These are phyloP conservation scores for Ilyonectria destructans DNA, from an alignment of 2,329 filamentous ascomycete species.

Conservation along the genomic window DNA sequence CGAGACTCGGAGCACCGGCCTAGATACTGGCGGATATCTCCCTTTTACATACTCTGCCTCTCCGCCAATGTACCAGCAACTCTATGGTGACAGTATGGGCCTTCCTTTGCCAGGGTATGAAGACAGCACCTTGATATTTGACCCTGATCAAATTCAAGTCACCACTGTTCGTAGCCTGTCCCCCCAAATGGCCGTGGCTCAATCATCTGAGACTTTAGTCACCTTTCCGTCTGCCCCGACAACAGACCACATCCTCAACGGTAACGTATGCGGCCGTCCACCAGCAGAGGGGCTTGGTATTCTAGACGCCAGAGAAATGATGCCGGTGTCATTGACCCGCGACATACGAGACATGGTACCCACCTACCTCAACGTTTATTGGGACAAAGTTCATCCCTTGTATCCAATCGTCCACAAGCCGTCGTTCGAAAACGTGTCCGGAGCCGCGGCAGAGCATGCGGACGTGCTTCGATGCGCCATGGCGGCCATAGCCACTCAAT, in stretches of 20 bases:
- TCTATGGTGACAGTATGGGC: slow-evolving; percentile 52
- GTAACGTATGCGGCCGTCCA: slow-evolving; percentile 58
- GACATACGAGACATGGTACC: slow-evolving; percentile 63
- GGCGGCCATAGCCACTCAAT: slow-evolving; percentile 72
- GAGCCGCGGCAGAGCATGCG: slow-evolving; percentile 52
- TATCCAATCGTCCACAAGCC: slow-evolving; percentile 68
- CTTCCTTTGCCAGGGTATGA: slow-evolving; percentile 57
- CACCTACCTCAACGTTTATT: slow-evolving; percentile 68
- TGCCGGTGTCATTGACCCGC: slow-evolving; percentile 56
- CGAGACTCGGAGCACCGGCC: slow-evolving; percentile 39
- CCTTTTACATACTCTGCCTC: slow-evolving; percentile 49
- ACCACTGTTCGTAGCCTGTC: slow-evolving; percentile 67
- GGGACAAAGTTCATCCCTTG: slow-evolving; percentile 65
- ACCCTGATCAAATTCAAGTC: slow-evolving; percentile 56
- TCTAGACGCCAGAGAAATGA: slow-evolving; percentile 48
- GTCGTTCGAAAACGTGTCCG: slow-evolving; percentile 58
- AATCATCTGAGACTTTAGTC: slow-evolving; percentile 67
- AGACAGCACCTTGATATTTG: slow-evolving; percentile 53
- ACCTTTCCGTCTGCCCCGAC: slow-evolving; percentile 60
- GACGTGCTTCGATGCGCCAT: slow-evolving; percentile 68
- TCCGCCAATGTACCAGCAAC: slow-evolving; percentile 53
- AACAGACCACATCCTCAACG: slow-evolving; percentile 52
- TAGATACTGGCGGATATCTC: slow-evolving; percentile 49
- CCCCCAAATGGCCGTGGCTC: slow-evolving; percentile 63
- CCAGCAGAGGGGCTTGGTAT: slow-evolving; percentile 59